Base-by-base conservation (phyloP, 768 basidiomycete genomes). In the Filobasidium floriforme region DNA sequence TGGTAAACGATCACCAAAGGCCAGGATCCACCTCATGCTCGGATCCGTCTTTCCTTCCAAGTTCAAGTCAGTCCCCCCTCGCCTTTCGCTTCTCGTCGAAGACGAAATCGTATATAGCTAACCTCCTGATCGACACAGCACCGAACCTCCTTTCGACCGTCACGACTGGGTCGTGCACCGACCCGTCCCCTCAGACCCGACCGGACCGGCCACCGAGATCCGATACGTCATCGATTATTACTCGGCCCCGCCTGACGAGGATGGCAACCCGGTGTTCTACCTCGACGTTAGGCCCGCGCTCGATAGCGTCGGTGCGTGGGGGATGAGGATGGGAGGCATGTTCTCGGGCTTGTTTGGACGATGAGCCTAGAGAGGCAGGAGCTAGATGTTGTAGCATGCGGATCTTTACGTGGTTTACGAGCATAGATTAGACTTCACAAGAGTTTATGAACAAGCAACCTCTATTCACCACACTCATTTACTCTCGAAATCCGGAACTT, bases 161-260 rank as follows among this genome's bases (percentile, higher is more conserved):
- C 96, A 99, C 77, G 96, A 99, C 80, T 99, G 96, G 96, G 80
- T 96, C 61, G 84, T 99, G 62, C 88, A 88, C 37, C 87, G 94
- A 61, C 86, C 87, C 40, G 81, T 65, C 29, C 69, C 32, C 22
- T 55, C 61, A 19, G 67, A 68, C 40, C 67, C 67, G 18, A 43
- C 44, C 29, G 67, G 62, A 5, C 63, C 67, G 11, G 49, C 43
- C 2, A 62, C 60, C 19, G 88, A 91, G 79, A 87, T 91, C 61
- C 88, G 90, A 75, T 94, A 99, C 79, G 89, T 99, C 57, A 98
- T 99, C 72, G 96, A 99, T 81, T 99, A 99, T 80, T 98, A 98
- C 79, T 89, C 90, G 57, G 92, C 91, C 0, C 90, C 93, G 1
- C 85, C 89, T 1, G 87, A 93, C 63, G 82, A 85, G 9, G 89